Evolutionary conservation across 2,329 filamentous ascomycete species (phyloP).

Genomic region (Metarhizium album): DNA sequence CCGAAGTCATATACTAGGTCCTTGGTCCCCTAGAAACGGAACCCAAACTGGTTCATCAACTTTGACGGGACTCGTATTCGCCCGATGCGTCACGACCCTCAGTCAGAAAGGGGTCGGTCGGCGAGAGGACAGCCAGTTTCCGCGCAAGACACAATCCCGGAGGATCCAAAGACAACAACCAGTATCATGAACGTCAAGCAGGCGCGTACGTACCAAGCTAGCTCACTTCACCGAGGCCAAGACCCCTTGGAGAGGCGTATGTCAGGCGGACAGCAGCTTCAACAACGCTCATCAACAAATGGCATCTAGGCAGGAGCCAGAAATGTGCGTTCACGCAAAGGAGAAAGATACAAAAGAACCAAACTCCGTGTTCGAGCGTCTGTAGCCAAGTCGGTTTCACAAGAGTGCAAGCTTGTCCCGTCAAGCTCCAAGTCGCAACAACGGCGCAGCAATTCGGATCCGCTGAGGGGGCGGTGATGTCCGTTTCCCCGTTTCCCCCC

Average conservation of each 20-base stretch:
- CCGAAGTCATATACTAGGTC: no score
- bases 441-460: background rate
- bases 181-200: background rate
- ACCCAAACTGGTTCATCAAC: no score
- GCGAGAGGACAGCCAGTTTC: background rate
- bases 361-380: background rate
- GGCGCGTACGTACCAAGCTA: background rate
- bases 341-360: background rate
- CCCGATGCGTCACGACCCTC: no score
- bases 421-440: background rate
- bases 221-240: background rate
- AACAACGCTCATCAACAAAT: background rate
- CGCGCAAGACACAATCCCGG: background rate
- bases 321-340: background rate
- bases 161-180: background rate
- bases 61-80: no score
- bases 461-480: no score
- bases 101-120: no score
- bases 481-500: background rate
- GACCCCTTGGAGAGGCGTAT: background rate
- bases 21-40: no score
- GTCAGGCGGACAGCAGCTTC: background rate
- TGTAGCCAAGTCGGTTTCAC: conserved; percentile 1
- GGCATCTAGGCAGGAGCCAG: background rate
- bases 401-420: background rate